A percentile compares a stretch with the other conserved stretches of the same genome.
Conservation (phyloP, 2,329 filamentous ascomycete species). For the Myriosclerotinia curreyana region DNA sequence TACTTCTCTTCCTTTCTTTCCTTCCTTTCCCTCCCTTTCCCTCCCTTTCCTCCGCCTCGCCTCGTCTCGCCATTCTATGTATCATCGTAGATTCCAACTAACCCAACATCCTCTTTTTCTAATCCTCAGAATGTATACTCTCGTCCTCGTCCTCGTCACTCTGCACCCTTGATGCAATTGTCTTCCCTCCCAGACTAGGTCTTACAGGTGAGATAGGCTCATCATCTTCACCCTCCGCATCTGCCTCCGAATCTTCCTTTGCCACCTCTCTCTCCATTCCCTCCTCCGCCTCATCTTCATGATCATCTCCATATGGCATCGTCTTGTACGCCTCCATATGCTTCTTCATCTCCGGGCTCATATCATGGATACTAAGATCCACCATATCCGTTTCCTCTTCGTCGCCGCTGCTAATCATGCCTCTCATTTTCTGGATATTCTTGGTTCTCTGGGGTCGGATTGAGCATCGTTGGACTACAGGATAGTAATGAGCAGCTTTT, state of each 20-base stretch:
- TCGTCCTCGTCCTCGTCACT: conserved; percentile 18
- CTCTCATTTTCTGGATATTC: conserved; percentile 52
- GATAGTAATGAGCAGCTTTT: conserved; percentile 65
- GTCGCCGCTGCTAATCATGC: conserved; percentile 8
- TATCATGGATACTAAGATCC: conserved; percentile 20
- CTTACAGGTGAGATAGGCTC: conserved; percentile 6
- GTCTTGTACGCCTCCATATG: conserved; percentile 6
- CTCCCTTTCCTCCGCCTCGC: neutral
- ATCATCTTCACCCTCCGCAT: conserved; percentile 19
- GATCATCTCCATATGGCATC: conserved; percentile 14
- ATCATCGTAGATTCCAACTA: no score
- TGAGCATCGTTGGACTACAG: conserved; percentile 61
- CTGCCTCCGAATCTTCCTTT: conserved; percentile 7
- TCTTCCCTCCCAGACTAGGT: conserved; percentile 14
- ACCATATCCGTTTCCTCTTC: conserved; percentile 20
- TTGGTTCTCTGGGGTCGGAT: conserved; percentile 62
- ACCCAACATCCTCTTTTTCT: neutral
- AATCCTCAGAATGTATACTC: conserved; percentile 17
- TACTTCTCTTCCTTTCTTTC: neutral
- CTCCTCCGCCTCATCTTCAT: conserved; percentile 7
- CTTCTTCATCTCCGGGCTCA: conserved; percentile 13
- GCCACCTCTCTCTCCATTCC: conserved; percentile 9
- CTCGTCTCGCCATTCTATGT: neutral
- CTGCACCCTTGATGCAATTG: conserved; percentile 12
- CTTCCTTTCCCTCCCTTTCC: no score